A percentile compares a stretch with the other conserved stretches of the same genome.
Conservation (phyloP, 1,284 basidiomycete genomes). For the Melanopsichium pennsylvanicum region DNA sequence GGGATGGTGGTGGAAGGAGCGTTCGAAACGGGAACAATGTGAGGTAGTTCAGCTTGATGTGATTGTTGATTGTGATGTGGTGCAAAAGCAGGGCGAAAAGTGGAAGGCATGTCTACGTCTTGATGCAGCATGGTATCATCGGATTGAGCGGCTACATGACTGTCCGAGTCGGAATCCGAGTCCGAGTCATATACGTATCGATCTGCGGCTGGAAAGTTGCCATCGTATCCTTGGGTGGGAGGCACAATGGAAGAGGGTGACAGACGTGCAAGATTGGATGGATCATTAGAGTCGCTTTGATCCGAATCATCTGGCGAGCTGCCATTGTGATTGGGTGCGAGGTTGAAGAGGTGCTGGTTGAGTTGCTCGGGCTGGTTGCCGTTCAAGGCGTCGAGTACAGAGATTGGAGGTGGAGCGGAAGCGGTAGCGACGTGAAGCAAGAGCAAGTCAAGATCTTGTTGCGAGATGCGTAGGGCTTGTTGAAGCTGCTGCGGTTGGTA, state of each 20-base stretch:
- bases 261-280: conserved; percentile 1
- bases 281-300: background rate
- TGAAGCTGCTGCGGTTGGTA: conserved; percentile 17
- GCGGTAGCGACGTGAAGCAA: conserved; percentile 25
- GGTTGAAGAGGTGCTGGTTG: conserved; percentile 7
- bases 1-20: too few species aligned
- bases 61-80: too few species aligned
- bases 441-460: conserved; percentile 17
- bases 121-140: conserved; percentile 12
- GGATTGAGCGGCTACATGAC: background rate
- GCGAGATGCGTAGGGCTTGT: conserved; percentile 17
- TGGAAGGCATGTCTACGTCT: conserved; percentile 18
- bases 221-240: conserved; percentile 40
- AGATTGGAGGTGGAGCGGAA: conserved; percentile 17
- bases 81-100: conserved; percentile 4
- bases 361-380: conserved; percentile 1
- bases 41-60: too few species aligned
- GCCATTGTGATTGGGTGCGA: conserved; percentile 5
- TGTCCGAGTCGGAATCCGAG: conserved; percentile 7
- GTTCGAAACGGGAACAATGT: too few species aligned
- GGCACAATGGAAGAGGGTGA: conserved; percentile 17
- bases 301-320: conserved; percentile 4
- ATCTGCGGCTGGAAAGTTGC: conserved; percentile 29
- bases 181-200: conserved; percentile 32
- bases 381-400: conserved; percentile 28